Evolutionary conservation across 345 rosid genomes (phyloP).

Genomic region (Lepidium didymum): DNA sequence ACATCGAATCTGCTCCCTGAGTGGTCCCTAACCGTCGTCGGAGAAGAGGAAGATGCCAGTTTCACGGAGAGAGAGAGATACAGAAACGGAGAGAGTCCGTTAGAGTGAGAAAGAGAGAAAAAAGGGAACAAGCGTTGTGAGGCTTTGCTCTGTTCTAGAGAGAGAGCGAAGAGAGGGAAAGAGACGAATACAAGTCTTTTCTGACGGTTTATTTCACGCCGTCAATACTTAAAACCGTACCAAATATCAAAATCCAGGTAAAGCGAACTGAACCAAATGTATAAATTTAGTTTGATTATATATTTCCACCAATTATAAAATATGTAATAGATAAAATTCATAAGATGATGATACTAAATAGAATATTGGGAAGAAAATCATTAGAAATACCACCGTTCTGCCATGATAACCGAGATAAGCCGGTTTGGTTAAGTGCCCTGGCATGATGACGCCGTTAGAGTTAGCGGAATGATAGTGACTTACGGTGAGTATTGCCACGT

Average conservation of each 20-base stretch:
- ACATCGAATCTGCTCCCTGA: slow-evolving; percentile 12
- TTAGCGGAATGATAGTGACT: slow-evolving; percentile 16
- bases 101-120: slow-evolving; percentile 20
- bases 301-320: background rate
- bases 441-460: slow-evolving; percentile 7
- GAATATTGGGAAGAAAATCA: background rate
- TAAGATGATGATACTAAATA: background rate
- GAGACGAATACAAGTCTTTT: slow-evolving; percentile 47
- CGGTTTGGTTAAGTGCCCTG: background rate
- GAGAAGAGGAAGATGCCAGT: slow-evolving; percentile 5
- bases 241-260: background rate
- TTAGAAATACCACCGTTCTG: background rate
- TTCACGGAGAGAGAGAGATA: slow-evolving; percentile 17
- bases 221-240: slow-evolving; percentile 26
- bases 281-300: background rate
- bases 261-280: background rate
- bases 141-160: slow-evolving; percentile 24
- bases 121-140: slow-evolving; percentile 12
- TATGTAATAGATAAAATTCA: background rate
- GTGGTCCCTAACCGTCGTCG: background rate
- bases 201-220: slow-evolving; percentile 45
- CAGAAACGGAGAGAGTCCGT: background rate
- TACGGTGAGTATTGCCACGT: slow-evolving; percentile 15
- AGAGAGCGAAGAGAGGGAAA: slow-evolving; percentile 26
- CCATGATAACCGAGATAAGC: background rate